Evolutionary conservation across 257 asterid species (phyloP).

Genomic region (Nicotiana attenuata): DNA sequence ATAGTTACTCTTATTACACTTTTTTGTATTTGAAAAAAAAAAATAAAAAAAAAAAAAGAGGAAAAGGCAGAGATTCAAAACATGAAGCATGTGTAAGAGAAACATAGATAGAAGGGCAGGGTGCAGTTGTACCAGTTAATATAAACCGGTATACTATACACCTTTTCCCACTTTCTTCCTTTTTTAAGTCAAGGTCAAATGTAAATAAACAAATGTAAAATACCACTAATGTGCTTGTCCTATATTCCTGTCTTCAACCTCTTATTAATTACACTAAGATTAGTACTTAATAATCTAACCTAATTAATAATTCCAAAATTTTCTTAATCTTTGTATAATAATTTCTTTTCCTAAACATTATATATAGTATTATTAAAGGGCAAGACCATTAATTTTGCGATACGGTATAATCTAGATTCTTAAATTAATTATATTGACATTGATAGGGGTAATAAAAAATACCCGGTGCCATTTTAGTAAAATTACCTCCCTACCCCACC

Average conservation of each 20-base stretch:
- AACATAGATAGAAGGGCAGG: neutral
- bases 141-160: slow-evolving; percentile 12
- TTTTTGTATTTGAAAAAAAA: neutral
- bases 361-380: too few species aligned
- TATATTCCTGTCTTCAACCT: neutral
- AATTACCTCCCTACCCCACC: neutral
- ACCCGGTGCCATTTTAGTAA: neutral
- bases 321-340: neutral
- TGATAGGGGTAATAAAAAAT: neutral
- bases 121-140: neutral
- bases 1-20: neutral
- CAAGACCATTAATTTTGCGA: neutral
- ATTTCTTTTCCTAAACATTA: neutral
- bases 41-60: neutral
- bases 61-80: neutral
- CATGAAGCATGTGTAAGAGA: slow-evolving; percentile 7
- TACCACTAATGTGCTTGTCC: neutral
- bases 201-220: neutral
- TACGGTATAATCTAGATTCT: neutral
- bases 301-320: too few species aligned
- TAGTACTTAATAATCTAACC: neutral
- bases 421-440: neutral
- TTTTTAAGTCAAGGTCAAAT: neutral
- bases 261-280: neutral
- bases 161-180: neutral